A percentile compares a stretch with the other conserved stretches of the same genome.
These are phyloP conservation scores for Colletotrichum camelliae DNA, from an alignment of 2,329 filamentous ascomycete species.

Conservation along the genomic window DNA sequence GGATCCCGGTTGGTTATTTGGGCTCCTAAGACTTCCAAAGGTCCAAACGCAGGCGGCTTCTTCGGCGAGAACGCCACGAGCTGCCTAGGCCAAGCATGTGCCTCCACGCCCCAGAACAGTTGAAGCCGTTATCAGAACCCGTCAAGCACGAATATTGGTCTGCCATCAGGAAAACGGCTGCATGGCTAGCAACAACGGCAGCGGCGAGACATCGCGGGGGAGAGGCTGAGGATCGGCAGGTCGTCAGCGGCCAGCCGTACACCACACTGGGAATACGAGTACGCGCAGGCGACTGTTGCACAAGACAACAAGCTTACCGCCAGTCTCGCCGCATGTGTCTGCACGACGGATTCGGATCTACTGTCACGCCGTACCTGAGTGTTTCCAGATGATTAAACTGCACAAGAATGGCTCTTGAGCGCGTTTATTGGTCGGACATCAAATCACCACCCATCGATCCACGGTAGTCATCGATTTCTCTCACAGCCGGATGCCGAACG, in stretches of 20 bases:
- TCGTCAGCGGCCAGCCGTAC: background rate
- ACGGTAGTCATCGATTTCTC: background rate
- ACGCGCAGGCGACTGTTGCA: background rate
- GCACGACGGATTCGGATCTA: background rate
- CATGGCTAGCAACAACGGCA: background rate
- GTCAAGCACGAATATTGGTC: background rate
- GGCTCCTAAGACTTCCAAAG: background rate
- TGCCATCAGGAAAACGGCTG: background rate
- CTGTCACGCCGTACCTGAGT: background rate
- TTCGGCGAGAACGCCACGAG: constrained; percentile 3
- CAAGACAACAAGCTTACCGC: background rate
- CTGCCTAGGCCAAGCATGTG: background rate
- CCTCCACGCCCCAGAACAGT: background rate
- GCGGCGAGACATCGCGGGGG: background rate
- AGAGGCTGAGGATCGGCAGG: background rate
- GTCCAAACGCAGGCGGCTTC: background rate
- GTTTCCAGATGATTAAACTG: background rate
- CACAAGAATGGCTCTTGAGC: background rate
- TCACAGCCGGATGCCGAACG: background rate
- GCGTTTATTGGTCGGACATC: background rate
- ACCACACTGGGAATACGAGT: constrained; percentile 9
- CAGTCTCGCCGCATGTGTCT: background rate
- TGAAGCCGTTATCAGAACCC: background rate
- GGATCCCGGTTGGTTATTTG: constrained; percentile 7
- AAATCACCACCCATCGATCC: background rate